A percentile compares a stretch with the other conserved stretches of the same genome.
These are phyloP conservation scores for Dendrothele bispora DNA, from an alignment of 768 basidiomycete species.

Conservation along the genomic window DNA sequence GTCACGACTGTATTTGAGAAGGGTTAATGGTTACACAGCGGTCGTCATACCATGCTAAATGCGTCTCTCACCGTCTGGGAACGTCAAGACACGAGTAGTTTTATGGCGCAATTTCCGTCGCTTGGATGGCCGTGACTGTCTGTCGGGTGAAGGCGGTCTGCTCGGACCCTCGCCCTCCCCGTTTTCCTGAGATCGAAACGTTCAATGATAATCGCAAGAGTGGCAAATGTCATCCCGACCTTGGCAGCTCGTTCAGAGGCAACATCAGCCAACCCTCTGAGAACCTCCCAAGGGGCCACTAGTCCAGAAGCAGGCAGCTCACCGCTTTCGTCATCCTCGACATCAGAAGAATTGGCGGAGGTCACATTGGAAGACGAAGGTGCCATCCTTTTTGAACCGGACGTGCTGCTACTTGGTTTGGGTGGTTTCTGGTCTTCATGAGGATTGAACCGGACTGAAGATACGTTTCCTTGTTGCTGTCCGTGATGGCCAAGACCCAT, in stretches of 20 bases:
- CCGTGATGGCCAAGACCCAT: conserved; percentile 43
- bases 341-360: conserved; percentile 80
- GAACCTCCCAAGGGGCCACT: conserved; percentile 85
- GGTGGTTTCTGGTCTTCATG: conserved; percentile 38
- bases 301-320: conserved; percentile 81
- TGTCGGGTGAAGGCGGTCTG: conserved; percentile 73
- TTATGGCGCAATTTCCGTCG: conserved; percentile 72
- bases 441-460: conserved; percentile 66
- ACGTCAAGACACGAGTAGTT: conserved; percentile 54
- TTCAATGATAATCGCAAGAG: background rate
- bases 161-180: conserved; percentile 76
- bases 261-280: conserved; percentile 78
- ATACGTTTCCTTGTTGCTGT: conserved; percentile 47
- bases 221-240: conserved; percentile 33
- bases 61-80: conserved; percentile 79
- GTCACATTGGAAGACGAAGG: conserved; percentile 66
- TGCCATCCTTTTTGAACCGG: conserved; percentile 52
- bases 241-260: conserved; percentile 78
- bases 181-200: conserved; percentile 77
- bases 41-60: too few relatives aligned
- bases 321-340: conserved; percentile 81
- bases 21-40: too few relatives aligned
- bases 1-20: conserved; percentile 62
- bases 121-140: conserved; percentile 67
- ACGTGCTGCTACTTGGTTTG: conserved; percentile 7